Evolutionary conservation across 202 grass and related monocot species (phyloP), one percentile per base, ranked within the genome.

Genomic region (Hordeum pubiflorum): DNA sequence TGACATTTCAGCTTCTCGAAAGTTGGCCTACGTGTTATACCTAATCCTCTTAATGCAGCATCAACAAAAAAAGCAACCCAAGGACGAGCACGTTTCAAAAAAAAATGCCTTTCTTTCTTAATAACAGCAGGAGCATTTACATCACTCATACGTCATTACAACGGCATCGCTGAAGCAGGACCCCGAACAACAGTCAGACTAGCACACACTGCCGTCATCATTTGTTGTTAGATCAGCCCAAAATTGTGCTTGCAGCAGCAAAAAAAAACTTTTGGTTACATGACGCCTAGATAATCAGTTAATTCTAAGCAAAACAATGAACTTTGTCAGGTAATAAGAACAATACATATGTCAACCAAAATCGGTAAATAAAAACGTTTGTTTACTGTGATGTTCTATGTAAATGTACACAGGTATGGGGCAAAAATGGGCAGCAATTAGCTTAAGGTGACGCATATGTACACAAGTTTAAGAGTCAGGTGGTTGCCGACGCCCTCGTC

Each of bases 141-240:
- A 85, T 52, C 18, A 34, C 18, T 33, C 55, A 41, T 50, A 20
- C 6, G 13, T 55, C 22, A 34, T 23, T 82, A 77, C 41, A 77
- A 63, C 21, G 48, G 5, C 14, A 71, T 13, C 44, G 21, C 58
- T 50, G 22, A 57, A 43, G 77, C 34, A 77, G 57, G 65, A 38
- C 20, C 58, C 72, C 52, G 6, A 81, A 81, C 87, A 85, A 73
- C 64, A 85, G 11, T 66, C 72, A 34, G 65, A 65, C 39, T 5
- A 22, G 78, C 79, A 78, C 38, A 72, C 20, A 59, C 10, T 27
- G 44, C 58, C 59, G 58, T 58, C 72, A 68, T 79, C 66, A 89
- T 89, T 72, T 77, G 82, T 78, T 82, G 78, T 60, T 58, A 72
- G 58, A 59, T 85, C 12, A 37, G 21, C 82, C 41, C 46, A 70